Base-by-base conservation (phyloP, 495 filamentous ascomycete species). In the Baudoinia panamericana region DNA sequence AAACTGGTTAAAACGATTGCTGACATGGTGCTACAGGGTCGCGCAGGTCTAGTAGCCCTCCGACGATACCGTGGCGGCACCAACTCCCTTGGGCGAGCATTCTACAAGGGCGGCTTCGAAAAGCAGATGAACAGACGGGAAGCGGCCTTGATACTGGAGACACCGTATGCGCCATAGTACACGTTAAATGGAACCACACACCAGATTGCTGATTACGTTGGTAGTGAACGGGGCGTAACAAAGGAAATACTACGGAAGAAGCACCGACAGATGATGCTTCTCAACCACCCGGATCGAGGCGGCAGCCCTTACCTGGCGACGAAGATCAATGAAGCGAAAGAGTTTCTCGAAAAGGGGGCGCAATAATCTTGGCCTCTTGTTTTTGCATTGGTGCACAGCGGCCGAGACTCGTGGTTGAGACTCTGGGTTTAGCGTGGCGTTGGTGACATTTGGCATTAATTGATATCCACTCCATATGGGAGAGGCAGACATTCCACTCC, bases 41-140 rank as follows among this genome's bases (percentile, higher is more conserved):
- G 90, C 49, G 86, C 92, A 47, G 90, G 88, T 37, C 68, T 92
- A 9, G 78, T 94, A 36, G 90, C 92, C 38, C 72, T 84, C 54
- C 80, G 85, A 31, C 75, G 82, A 41, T 95, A 79, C 39, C 70
- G 77, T 46, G 84, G 81, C 55, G 60, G 58, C 10, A 59, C 59
- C 16, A 55, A 51, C 20, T 63, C 67, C 3, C 60, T 93, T 40
- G 88, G 90, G 45, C 82, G 82, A 60, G 76, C 82, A 22, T 99
- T 82, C 58, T 96, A 93, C 69, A 96, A 94, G 63, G 90, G 90
- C 53, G 90, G 90, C 23, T 99, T 99, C 59, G 90, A 96, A 66
- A 71, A 76, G 28, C 79, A 75, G 53, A 96, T 99, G 86, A 95
- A 76, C 58, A 71, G 78, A 46, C 74, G 80, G 48, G 90, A 99